These are phyloP conservation scores for Peronosclerospora sorghi DNA, from an alignment of 352 stramenopile genomes.

Conservation along the genomic window DNA sequence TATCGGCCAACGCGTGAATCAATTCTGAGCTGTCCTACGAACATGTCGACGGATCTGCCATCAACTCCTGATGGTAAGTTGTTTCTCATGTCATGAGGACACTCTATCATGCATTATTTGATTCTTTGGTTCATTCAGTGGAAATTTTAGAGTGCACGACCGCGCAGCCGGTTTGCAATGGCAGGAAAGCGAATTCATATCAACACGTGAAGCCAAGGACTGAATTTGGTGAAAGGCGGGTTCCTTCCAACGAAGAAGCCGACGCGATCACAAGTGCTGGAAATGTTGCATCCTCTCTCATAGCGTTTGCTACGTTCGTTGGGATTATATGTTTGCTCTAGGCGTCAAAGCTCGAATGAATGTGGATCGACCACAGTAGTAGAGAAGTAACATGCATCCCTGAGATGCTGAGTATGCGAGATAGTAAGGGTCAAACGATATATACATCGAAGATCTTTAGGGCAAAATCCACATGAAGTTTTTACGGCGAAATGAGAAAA, in stretches of 20 bases:
- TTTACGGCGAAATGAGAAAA: too few species aligned
- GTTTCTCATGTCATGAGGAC: background rate
- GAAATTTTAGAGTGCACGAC: constrained; percentile 32
- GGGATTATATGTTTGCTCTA: too few species aligned
- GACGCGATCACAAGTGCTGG: background rate
- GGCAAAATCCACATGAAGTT: too few species aligned
- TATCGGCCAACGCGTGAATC: constrained; percentile 27
- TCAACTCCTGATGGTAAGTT: constrained; percentile 24
- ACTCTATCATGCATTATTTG: background rate
- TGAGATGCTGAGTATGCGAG: too few species aligned
- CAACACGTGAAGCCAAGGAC: constrained; percentile 20
- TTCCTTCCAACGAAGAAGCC: constrained; percentile 13
- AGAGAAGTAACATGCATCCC: too few species aligned
- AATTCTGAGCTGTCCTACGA: constrained; percentile 31
- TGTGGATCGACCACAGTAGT: too few species aligned
- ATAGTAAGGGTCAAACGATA: too few species aligned
- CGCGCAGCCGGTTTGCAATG: constrained; percentile 44
- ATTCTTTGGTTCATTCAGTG: constrained; percentile 13
- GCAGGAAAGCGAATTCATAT: constrained; percentile 41
- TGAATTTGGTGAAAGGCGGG: constrained; percentile 20
- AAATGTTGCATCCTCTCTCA: too few species aligned
- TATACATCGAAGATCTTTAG: too few species aligned
- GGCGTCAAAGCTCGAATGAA: too few species aligned
- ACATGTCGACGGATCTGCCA: constrained; percentile 32
- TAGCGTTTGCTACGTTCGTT: too few species aligned